Base-by-base conservation (phyloP, 2,329 filamentous ascomycete genomes). In the Lecanicillium sp. region DNA sequence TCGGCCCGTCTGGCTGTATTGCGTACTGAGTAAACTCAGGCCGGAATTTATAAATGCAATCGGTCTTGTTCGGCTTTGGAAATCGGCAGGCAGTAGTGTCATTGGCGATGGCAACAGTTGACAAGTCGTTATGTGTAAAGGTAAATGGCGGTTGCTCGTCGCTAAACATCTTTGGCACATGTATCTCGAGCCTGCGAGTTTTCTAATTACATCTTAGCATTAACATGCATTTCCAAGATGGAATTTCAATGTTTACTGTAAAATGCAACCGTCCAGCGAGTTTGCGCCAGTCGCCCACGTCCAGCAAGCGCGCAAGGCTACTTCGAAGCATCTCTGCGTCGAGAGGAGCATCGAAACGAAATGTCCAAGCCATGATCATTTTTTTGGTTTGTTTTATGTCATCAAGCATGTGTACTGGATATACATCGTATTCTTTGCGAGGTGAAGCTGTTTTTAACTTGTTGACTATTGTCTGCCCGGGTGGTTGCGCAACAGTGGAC, bases 341-440 rank as follows among this genome's bases (percentile, higher is more conserved):
- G 4, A 73, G 56, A 2, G 69, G 63, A 41, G 67, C 62, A 42
- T 71, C 60, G 45, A 71, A 72, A 4, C 54, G 52, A 20, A 70
- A 52, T 1, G 58, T 57, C 52, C 52, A 59, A 16, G 47, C 48
- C 2, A 64, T 20, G 4, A 57, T 37, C 29, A 59, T 51, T 9
- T 43, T 38, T 1, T 51, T 49, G 20, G 51, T 44, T 1, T 42
- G 33, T 12, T 47, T 38, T 0, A 50, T 50, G 11, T 55, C 53
- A 41, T 64, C 60, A 9, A 59, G 51, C 29, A 51, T 48, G 44
- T 57, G 53, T 11, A 59, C 42, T 1, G 59, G 57, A 6, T 56
- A 53, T 9, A 62, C 45, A 5, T 56, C 43, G 14, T 54, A 48
- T 37, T 46, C 37, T 11, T 25, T 25, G 7, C 22, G 22, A 25